A percentile compares a stretch with the other conserved stretches of the same genome.
Conservation (phyloP, 345 rosid species). For the Eucalyptus dawsonii region DNA sequence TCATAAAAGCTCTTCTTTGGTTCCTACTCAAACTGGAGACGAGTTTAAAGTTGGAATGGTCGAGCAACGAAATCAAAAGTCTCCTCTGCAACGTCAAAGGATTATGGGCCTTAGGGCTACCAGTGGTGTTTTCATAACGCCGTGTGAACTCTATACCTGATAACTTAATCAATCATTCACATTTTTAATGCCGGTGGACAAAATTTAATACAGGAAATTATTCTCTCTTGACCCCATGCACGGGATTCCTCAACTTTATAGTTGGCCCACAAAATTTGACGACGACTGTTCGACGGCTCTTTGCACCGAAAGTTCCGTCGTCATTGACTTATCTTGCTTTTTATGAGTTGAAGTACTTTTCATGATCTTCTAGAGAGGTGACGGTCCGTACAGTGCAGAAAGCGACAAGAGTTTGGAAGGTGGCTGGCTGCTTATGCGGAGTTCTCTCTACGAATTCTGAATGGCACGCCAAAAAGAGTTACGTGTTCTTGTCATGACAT, state of each 20-base stretch:
- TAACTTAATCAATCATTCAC: neutral
- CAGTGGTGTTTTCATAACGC: neutral
- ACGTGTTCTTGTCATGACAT: neutral
- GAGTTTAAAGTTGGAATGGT: neutral
- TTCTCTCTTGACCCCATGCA: neutral
- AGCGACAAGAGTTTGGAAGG: neutral
- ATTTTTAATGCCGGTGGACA: neutral
- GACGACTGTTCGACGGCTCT: neutral
- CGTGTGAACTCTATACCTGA: neutral
- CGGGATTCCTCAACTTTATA: neutral
- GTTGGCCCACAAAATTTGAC: neutral
- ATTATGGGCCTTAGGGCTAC: neutral
- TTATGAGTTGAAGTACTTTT: neutral
- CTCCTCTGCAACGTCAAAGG: neutral
- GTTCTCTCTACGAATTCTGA: neutral
- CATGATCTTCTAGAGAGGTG: neutral
- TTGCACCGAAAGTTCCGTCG: neutral
- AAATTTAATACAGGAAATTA: neutral
- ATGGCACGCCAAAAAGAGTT: neutral
- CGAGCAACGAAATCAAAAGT: neutral
- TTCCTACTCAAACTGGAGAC: neutral
- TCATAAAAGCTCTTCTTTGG: neutral
- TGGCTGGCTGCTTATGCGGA: neutral
- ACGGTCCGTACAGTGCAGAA: neutral
- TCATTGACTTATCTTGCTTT: neutral